Percentiles rank a stretch among this genome's conserved stretches.
These are phyloP conservation scores for Exophiala sp. DNA, from an alignment of 2,329 filamentous ascomycete species.

Conservation along the genomic window DNA sequence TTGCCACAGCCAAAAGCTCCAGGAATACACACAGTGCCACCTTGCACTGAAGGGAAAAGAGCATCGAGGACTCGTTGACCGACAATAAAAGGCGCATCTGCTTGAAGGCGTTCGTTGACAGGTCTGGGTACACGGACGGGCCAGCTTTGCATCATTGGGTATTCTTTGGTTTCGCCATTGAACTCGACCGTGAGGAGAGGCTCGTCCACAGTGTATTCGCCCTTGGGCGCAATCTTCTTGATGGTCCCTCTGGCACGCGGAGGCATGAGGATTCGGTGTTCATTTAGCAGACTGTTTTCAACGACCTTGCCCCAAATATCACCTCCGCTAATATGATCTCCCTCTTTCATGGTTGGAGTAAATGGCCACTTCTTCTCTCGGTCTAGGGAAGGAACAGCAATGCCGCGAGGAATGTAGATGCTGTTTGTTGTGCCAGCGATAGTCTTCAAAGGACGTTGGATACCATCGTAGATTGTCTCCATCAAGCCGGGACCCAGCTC, in stretches of 20 bases:
- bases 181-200: slow-evolving; percentile 96
- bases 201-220: slow-evolving; percentile 88
- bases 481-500: slow-evolving; percentile 95
- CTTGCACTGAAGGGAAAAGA: slow-evolving; percentile 92
- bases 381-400: slow-evolving; percentile 81
- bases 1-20: slow-evolving; percentile 98
- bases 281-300: slow-evolving; percentile 91
- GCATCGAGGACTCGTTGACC: slow-evolving; percentile 95
- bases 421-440: slow-evolving; percentile 75
- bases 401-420: slow-evolving; percentile 97
- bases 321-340: slow-evolving; percentile 93
- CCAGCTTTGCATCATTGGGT: slow-evolving; percentile 98
- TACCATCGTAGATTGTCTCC: slow-evolving; percentile 99
- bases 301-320: slow-evolving; percentile 93
- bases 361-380: slow-evolving; percentile 96
- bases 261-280: slow-evolving; percentile 89
- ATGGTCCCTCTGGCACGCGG: slow-evolving; percentile 88
- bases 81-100: slow-evolving; percentile 88
- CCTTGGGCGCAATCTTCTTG: slow-evolving; percentile 83
- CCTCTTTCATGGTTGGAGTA: slow-evolving; percentile 82
- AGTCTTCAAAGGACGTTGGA: slow-evolving; percentile 85
- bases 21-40: slow-evolving; percentile 95
- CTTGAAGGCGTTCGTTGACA: slow-evolving; percentile 84
- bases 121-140: slow-evolving; percentile 94
- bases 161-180: slow-evolving; percentile 89